Evolutionary conservation across 345 rosid genomes (phyloP).

Genomic region (Linum trigynum): DNA sequence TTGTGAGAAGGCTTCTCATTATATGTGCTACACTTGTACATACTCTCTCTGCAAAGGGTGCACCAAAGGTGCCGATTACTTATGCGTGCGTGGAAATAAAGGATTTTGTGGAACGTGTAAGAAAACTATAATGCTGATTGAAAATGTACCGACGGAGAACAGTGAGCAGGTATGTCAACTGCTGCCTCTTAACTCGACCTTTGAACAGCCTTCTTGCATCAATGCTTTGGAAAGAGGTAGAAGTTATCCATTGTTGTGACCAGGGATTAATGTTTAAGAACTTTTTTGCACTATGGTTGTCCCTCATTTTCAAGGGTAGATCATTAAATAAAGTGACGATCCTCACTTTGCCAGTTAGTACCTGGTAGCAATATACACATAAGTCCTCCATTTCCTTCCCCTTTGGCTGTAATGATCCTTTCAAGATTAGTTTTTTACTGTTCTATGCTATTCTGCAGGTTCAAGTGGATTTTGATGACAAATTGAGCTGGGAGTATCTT

Average conservation of each 20-base stretch:
- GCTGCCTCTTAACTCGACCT: not conserved
- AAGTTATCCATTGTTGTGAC: not conserved
- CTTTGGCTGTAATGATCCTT: not conserved
- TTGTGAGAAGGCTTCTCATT: conserved; percentile 73
- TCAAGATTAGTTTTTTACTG: not conserved
- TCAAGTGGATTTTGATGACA: conserved; percentile 95
- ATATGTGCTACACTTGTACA: conserved; percentile 94
- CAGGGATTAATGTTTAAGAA: not conserved
- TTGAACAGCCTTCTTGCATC: not conserved
- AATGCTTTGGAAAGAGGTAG: not conserved
- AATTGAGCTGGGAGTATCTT: conserved; percentile 94
- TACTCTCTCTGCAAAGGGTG: conserved; percentile 93
- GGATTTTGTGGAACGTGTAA: conserved; percentile 90
- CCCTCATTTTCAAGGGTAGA: not conserved
- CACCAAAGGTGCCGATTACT: conserved; percentile 76
- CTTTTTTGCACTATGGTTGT: not conserved
- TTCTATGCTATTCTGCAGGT: conserved; percentile 36
- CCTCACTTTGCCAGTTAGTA: not conserved
- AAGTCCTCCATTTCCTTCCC: not conserved
- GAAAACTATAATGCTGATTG: conserved; percentile 82
- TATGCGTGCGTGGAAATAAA: conserved; percentile 64
- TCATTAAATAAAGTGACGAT: not conserved
- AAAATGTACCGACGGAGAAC: conserved; percentile 43
- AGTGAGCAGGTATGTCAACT: conserved; percentile 49
- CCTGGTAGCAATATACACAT: not conserved